phyloP scores from a whole-genome alignment of 805 yeast species.

The Yarrowia deformans region DNA sequence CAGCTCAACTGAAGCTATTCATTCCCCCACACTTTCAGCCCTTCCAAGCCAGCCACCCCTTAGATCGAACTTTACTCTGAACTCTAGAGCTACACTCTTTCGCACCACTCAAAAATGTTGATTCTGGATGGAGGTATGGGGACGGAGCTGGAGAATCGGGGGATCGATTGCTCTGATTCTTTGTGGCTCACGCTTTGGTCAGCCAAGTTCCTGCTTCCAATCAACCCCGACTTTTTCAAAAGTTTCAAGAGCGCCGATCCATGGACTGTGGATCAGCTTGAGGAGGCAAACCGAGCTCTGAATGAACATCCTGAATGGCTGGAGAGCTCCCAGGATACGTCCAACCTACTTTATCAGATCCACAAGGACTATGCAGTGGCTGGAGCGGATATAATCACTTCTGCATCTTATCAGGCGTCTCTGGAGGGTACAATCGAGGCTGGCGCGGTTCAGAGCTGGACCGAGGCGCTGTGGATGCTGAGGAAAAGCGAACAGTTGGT shows the following conservation, averaged over 20 bases:
- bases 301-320: constrained; percentile 21
- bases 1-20: too few species aligned
- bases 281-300: not conserved
- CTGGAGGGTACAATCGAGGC: constrained; percentile 51
- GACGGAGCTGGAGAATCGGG: constrained; percentile 62
- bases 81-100: not conserved
- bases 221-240: constrained; percentile 4
- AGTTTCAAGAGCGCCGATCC: not conserved
- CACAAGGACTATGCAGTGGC: constrained; percentile 60
- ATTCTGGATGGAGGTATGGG: constrained; percentile 72
- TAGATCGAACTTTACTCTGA: not conserved
- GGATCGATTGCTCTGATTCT: constrained; percentile 54
- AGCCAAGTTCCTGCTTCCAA: constrained; percentile 52
- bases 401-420: constrained; percentile 70
- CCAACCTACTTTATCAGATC: constrained; percentile 56
- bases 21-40: not conserved
- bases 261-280: constrained; percentile 11
- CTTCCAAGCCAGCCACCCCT: not conserved
- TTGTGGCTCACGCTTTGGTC: constrained; percentile 59
- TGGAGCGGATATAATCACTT: constrained; percentile 63
- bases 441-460: constrained; percentile 38
- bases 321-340: constrained; percentile 56
- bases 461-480: constrained; percentile 41
- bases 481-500: constrained; percentile 46
- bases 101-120: constrained; percentile 23